phyloP scores from a whole-genome alignment of 1,139 yeast species.

The Yamadazyma dushanensis region DNA sequence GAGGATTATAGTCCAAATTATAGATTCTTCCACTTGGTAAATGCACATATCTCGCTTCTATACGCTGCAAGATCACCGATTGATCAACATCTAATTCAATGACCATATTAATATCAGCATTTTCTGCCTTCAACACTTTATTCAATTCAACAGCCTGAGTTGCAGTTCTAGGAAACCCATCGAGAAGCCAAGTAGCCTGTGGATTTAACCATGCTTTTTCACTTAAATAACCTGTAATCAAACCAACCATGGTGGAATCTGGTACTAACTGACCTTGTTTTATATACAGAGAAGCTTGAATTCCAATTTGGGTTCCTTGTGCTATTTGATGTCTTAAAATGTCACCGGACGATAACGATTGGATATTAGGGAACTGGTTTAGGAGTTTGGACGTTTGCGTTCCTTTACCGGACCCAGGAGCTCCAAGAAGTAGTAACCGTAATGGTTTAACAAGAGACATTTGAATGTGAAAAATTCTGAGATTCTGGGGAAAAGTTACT shows the following conservation, averaged over 20 bases:
- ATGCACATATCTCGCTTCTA: slow-evolving; percentile 86
- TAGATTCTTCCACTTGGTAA: slow-evolving; percentile 82
- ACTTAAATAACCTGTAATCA: slow-evolving; percentile 54
- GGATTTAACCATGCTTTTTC: slow-evolving; percentile 46
- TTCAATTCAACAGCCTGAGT: slow-evolving; percentile 66
- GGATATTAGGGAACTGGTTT: slow-evolving; percentile 48
- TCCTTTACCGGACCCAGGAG: slow-evolving; percentile 96
- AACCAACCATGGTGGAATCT: slow-evolving; percentile 61
- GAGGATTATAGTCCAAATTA: slow-evolving; percentile 85
- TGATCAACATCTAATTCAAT: slow-evolving; percentile 86
- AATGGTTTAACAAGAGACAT: slow-evolving; percentile 38
- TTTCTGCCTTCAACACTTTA: slow-evolving; percentile 35
- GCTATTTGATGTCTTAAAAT: slow-evolving; percentile 69
- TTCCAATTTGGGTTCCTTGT: slow-evolving; percentile 55
- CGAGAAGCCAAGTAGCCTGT: slow-evolving; percentile 68
- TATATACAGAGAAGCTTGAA: slow-evolving; percentile 56
- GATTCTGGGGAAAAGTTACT: slow-evolving; percentile 1
- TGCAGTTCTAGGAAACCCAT: slow-evolving; percentile 87
- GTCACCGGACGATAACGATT: slow-evolving; percentile 81
- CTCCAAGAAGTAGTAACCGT: slow-evolving; percentile 75
- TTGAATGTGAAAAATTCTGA: not conserved
- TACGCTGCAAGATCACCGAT: slow-evolving; percentile 71
- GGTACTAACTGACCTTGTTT: slow-evolving; percentile 70
- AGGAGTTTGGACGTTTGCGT: slow-evolving; percentile 74
- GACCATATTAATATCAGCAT: slow-evolving; percentile 62